Conservation (phyloP, 139 green algal species). For the Choricystis sp. region DNA sequence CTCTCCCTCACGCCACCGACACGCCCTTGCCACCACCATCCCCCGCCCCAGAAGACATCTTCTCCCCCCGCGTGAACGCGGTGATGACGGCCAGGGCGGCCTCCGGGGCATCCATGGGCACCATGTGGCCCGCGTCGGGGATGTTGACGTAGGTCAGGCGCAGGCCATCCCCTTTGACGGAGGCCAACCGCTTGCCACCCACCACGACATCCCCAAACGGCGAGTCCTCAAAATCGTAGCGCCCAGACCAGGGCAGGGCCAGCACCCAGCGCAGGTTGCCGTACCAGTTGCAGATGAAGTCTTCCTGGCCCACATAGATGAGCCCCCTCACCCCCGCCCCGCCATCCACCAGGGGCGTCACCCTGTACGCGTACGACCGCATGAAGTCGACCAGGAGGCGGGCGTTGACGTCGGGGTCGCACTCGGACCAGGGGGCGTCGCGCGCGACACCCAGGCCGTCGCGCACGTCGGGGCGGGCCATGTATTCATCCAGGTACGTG, state of each 20-base stretch:
- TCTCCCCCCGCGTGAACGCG: conserved; percentile 29
- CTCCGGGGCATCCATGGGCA: conserved; percentile 65
- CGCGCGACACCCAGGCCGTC: conserved; percentile 43
- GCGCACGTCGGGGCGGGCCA: conserved; percentile 35
- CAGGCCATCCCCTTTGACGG: conserved; percentile 21
- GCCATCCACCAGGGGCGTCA: conserved; percentile 5
- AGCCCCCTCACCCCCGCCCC: conserved; percentile 22
- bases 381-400: not conserved
- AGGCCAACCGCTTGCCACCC: conserved; percentile 30
- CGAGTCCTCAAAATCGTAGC: not conserved
- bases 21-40: not conserved
- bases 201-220: not conserved
- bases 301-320: conserved; percentile 58
- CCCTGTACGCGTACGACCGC: not conserved
- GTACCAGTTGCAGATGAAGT: conserved; percentile 66
- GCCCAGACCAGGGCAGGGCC: conserved; percentile 19
- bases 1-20: not conserved
- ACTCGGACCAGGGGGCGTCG: not conserved
- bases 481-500: conserved; percentile 31
- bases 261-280: conserved; percentile 57
- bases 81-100: conserved; percentile 50
- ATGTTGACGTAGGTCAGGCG: conserved; percentile 56
- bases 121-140: conserved; percentile 35
- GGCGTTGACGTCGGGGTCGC: not conserved
- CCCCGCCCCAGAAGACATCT: not conserved